A percentile compares a stretch with the other conserved stretches of the same genome.
Conservation (phyloP, 1,284 basidiomycete genomes). For the Cronartium quercuum region DNA sequence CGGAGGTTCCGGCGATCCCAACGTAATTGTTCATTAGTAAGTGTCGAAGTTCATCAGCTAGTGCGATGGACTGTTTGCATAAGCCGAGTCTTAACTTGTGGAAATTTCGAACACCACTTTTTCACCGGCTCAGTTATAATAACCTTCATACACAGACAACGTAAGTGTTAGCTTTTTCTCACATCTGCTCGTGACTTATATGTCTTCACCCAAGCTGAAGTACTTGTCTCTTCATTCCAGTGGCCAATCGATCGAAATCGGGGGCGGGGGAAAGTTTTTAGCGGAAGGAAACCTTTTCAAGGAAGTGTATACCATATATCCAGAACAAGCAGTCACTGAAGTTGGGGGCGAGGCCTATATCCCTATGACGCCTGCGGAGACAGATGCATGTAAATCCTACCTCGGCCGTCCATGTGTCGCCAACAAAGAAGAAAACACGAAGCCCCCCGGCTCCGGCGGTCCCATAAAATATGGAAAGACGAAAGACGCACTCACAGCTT, state of each 20-base stretch:
- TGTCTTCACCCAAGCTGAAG: too few species aligned
- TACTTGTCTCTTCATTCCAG: neutral
- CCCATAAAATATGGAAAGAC: neutral
- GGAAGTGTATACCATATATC: neutral
- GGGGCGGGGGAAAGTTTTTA: constrained; percentile 5
- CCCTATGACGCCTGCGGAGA: constrained; percentile 3
- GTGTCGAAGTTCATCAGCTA: too few species aligned
- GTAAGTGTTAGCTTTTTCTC: too few species aligned
- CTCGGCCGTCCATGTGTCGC: constrained; percentile 31
- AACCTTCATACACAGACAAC: constrained; percentile 17
- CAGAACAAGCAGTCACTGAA: neutral
- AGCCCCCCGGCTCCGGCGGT: neutral
- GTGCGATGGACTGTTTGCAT: too few species aligned
- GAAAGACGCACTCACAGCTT: neutral
- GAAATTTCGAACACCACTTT: too few species aligned
- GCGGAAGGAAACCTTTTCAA: constrained; percentile 35
- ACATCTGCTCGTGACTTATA: too few species aligned
- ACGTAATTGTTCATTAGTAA: constrained; percentile 26
- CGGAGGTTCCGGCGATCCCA: constrained; percentile 4
- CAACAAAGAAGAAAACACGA: neutral
- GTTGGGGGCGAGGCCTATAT: constrained; percentile 10
- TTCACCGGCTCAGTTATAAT: too few species aligned
- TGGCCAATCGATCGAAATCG: constrained; percentile 6
- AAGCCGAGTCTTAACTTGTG: too few species aligned
- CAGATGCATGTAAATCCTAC: neutral